Evolutionary conservation across 2,329 filamentous ascomycete genomes (phyloP).

Genomic region (Thielaviopsis musarum): DNA sequence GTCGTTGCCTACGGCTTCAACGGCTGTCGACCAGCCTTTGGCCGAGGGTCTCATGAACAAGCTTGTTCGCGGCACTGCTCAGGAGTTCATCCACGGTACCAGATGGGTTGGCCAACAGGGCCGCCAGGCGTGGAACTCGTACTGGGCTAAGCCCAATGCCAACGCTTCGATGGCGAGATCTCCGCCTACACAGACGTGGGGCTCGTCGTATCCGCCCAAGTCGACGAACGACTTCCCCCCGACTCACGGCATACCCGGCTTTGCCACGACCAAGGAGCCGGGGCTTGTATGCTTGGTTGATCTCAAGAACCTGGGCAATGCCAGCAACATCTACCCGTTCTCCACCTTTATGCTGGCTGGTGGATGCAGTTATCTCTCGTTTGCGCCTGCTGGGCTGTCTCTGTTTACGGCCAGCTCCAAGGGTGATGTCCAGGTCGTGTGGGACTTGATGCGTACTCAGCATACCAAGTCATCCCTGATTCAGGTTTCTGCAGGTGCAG

Average conservation of each 20-base stretch:
- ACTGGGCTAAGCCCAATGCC: constrained; percentile 44
- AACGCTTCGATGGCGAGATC: constrained; percentile 29
- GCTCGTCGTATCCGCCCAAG: constrained; percentile 21
- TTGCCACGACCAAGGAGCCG: constrained; percentile 44
- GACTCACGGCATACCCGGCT: constrained; percentile 49
- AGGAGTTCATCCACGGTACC: constrained; percentile 58
- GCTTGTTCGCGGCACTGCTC: constrained; percentile 61
- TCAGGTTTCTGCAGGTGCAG: constrained; percentile 29
- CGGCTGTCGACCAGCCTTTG: constrained; percentile 55
- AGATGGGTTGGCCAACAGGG: constrained; percentile 66
- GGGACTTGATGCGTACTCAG: constrained; percentile 57
- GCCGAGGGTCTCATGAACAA: constrained; percentile 58
- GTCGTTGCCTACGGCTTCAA: constrained; percentile 48
- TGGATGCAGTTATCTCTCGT: constrained; percentile 67
- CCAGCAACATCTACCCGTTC: constrained; percentile 40
- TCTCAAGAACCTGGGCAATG: constrained; percentile 39
- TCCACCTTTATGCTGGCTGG: constrained; percentile 55
- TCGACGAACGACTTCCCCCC: constrained; percentile 45
- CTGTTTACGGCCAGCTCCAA: constrained; percentile 69
- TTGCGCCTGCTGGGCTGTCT: constrained; percentile 55
- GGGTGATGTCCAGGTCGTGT: constrained; percentile 68
- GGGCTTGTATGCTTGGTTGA: constrained; percentile 63
- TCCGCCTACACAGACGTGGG: constrained; percentile 27
- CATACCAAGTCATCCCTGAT: constrained; percentile 44
- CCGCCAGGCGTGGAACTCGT: constrained; percentile 61